A percentile compares a stretch with the other conserved stretches of the same genome.
These are phyloP conservation scores for Casaregolazyma lundiana DNA, from an alignment of 1,139 yeast genomes.

Conservation along the genomic window DNA sequence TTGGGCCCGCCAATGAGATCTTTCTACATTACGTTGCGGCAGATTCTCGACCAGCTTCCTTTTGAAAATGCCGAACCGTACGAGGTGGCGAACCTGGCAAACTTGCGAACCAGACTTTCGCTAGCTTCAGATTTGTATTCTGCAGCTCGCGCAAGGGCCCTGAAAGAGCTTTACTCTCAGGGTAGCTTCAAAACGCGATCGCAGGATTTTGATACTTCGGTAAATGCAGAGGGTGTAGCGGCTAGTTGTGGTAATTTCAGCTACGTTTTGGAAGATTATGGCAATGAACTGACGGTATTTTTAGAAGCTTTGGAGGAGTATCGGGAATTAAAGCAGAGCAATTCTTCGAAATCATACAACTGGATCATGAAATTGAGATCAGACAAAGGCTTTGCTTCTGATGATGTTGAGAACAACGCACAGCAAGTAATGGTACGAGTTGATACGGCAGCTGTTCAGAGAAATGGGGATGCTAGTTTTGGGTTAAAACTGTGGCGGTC, in stretches of 20 bases:
- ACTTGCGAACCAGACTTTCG: constrained; percentile 46
- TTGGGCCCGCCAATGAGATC: constrained; percentile 73
- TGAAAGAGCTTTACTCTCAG: constrained; percentile 56
- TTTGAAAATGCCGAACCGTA: constrained; percentile 41
- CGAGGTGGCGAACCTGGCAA: constrained; percentile 38
- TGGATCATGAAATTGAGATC: constrained; percentile 36
- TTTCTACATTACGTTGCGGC: constrained; percentile 51
- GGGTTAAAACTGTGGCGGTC: constrained; percentile 39
- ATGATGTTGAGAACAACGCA: constrained; percentile 1
- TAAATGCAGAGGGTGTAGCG: constrained; percentile 75
- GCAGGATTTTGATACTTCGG: constrained; percentile 37
- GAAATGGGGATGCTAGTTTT: not conserved
- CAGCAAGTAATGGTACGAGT: constrained; percentile 1
- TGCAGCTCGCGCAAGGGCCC: constrained; percentile 52
- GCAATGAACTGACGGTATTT: constrained; percentile 51
- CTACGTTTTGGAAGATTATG: constrained; percentile 57
- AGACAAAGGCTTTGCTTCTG: not conserved
- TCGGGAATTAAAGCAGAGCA: constrained; percentile 22
- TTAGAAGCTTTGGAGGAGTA: constrained; percentile 46
- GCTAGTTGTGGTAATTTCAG: constrained; percentile 84
- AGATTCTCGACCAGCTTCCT: constrained; percentile 57
- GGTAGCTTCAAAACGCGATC: constrained; percentile 42
- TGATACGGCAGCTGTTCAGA: not conserved
- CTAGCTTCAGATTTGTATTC: constrained; percentile 54
- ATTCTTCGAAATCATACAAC: constrained; percentile 36